Base-by-base conservation (phyloP, 1,284 basidiomycete genomes). In the Fomitopsis pinicola region DNA sequence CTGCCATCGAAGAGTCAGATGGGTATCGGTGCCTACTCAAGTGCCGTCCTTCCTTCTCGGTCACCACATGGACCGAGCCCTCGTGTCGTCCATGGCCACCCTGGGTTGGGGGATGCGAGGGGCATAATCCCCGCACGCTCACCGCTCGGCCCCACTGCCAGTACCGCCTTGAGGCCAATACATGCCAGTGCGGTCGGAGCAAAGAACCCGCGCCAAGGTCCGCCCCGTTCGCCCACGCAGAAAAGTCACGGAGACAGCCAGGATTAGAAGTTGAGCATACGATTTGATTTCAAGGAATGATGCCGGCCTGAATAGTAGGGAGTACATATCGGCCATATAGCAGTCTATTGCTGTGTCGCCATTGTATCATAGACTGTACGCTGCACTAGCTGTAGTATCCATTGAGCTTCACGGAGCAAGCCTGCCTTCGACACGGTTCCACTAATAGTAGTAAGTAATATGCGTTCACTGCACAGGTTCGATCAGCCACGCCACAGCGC, bases 71-170 rank as follows among this genome's bases (percentile, higher is more conserved):
- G 42, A n/a, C 3, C 17, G 8, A n/a, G 19, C 15, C n/a, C 55
- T 44, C 26, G 15, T 7, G 22, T 2, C n/a, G n/a, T 26, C 33
- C 35, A 54, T 38, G 30, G 48, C 14, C 52, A n/a, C 36, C 6
- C 61, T 5, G 38, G 58, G 3, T 58, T 57, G 5, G 54, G 55
- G 9, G 42, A 17, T 7, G 52, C n/a, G 12, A 30, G 53, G 12
- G 58, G 64, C 26, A 63, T 72, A n/a, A 44, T 64, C 8, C 64
- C 68, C 33, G 64, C 63, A 9, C 65, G 69, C 6, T 59, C 63
- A 56, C 69, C 69, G 1, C 57, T 72, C 22, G 69, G 71, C 15
- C 69, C 71, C 17, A 62, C 67, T 3, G 68, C 69, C 3, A 71
- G 67, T 62, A 65, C 62, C 8, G 66, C 57, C 10, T 44, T 67